Evolutionary conservation across 1,284 basidiomycete genomes (phyloP).

Genomic region (Ganoderma multipileum): DNA sequence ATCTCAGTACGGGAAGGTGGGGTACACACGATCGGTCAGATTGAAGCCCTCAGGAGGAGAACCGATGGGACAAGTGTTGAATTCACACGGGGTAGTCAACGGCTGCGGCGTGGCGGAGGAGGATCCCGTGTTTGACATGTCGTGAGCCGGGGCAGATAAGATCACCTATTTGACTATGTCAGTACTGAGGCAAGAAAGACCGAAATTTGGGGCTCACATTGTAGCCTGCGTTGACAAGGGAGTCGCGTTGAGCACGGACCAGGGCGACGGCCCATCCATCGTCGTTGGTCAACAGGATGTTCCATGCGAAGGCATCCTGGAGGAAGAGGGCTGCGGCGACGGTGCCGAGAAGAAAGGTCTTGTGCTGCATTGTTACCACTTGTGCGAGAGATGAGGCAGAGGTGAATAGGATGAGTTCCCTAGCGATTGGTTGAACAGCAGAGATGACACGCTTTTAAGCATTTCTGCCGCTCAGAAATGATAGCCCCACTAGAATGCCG

Average conservation of each 20-base stretch:
- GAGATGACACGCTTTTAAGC: neutral
- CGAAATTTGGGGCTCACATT: slow-evolving; percentile 40
- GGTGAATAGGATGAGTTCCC: neutral
- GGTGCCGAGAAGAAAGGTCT: slow-evolving; percentile 4
- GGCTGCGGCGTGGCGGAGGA: slow-evolving; percentile 34
- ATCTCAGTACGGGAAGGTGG: neutral
- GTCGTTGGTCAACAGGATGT: slow-evolving; percentile 51
- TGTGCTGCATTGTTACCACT: slow-evolving; percentile 10
- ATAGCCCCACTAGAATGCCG: neutral
- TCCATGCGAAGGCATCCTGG: slow-evolving; percentile 15
- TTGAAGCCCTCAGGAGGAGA: slow-evolving; percentile 53
- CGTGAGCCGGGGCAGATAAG: slow-evolving; percentile 48
- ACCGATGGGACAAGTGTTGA: slow-evolving; percentile 49
- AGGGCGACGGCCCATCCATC: slow-evolving; percentile 61
- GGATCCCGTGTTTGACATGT: slow-evolving; percentile 52
- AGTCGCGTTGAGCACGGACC: slow-evolving; percentile 51
- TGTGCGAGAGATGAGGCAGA: neutral
- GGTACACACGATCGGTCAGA: slow-evolving; percentile 46
- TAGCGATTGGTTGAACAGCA: neutral
- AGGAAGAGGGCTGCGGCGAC: slow-evolving; percentile 7
- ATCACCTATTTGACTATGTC: slow-evolving; percentile 40
- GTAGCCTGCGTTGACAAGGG: slow-evolving; percentile 48
- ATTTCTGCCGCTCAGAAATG: neutral
- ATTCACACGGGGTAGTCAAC: slow-evolving; percentile 47
- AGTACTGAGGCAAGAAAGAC: neutral